Evolutionary conservation across 768 basidiomycete species (phyloP).

Genomic region (Psilocybe tampanensis): DNA sequence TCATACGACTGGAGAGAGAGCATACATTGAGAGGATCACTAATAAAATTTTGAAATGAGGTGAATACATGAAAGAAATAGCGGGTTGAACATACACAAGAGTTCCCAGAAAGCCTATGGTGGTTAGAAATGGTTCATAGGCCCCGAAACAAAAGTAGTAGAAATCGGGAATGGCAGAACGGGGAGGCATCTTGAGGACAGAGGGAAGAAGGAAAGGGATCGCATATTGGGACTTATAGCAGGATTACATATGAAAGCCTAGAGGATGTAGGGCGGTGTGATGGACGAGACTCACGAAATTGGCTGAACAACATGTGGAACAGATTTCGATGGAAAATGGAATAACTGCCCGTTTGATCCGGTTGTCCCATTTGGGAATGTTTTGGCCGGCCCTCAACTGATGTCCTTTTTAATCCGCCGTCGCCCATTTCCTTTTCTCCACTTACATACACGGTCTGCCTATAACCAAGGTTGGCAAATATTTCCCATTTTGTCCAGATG

Average conservation of each 20-base stretch:
- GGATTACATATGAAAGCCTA: neutral
- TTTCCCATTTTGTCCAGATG: slow-evolving; percentile 43
- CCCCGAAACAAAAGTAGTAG: slow-evolving; percentile 74
- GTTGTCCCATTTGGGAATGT: no score
- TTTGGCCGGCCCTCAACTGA: slow-evolving; percentile 39
- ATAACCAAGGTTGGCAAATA: slow-evolving; percentile 69
- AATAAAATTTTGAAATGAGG: slow-evolving; percentile 4
- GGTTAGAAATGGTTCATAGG: slow-evolving; percentile 74
- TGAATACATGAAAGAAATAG: slow-evolving; percentile 4
- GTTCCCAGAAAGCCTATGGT: slow-evolving; percentile 68
- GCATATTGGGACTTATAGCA: neutral
- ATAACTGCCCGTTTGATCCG: neutral
- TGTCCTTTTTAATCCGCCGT: slow-evolving; percentile 1
- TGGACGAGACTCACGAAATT: neutral
- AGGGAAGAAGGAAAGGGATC: slow-evolving; percentile 8
- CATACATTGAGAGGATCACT: slow-evolving; percentile 68
- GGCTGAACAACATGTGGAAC: slow-evolving; percentile 7
- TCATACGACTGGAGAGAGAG: slow-evolving; percentile 4
- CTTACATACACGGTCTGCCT: slow-evolving; percentile 61
- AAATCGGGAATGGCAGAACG: slow-evolving; percentile 69
- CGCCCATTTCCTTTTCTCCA: slow-evolving; percentile 15
- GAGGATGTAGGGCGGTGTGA: neutral
- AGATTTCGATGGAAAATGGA: neutral
- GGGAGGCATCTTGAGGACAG: slow-evolving; percentile 37
- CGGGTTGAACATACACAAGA: slow-evolving; percentile 38